Conservation (phyloP, 306 rosid genomes). For the Dalbergia cochinchinensis region DNA sequence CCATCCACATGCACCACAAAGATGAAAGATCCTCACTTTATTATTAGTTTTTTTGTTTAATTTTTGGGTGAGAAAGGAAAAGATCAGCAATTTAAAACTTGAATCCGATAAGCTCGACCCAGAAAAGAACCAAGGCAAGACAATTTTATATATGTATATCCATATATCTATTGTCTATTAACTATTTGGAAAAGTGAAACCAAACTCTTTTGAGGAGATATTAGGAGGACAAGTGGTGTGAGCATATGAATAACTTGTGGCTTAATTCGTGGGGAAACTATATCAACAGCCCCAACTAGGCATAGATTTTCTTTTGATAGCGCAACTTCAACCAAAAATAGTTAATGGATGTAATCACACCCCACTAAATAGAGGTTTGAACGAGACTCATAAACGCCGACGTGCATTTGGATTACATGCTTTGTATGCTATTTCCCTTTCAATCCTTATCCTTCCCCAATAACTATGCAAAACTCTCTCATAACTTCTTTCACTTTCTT, state of each 20-base stretch:
- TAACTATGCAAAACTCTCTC: slow-evolving; percentile 4
- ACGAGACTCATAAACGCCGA: slow-evolving; percentile 26
- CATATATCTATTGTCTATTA: neutral
- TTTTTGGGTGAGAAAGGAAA: neutral
- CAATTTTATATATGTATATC: neutral
- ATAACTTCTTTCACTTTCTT: neutral
- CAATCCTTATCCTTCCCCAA: slow-evolving; percentile 19
- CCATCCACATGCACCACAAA: slow-evolving; percentile 32
- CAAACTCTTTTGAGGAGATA: neutral
- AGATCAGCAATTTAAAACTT: neutral
- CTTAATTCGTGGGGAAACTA: slow-evolving; percentile 44
- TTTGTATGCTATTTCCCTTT: slow-evolving; percentile 32
- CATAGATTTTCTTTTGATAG: slow-evolving; percentile 38
- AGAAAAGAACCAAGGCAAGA: neutral
- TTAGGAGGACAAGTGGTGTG: slow-evolving; percentile 36
- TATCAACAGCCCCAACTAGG: neutral
- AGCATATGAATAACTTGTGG: slow-evolving; percentile 37
- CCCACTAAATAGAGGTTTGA: slow-evolving; percentile 44
- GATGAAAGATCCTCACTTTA: neutral
- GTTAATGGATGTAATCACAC: slow-evolving; percentile 45
- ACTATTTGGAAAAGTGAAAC: neutral
- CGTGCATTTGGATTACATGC: slow-evolving; percentile 28
- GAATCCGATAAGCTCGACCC: neutral
- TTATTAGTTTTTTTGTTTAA: neutral
- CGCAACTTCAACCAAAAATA: slow-evolving; percentile 42